Evolutionary conservation across 306 rosid genomes (phyloP).

Genomic region (Cucumis hystrix): DNA sequence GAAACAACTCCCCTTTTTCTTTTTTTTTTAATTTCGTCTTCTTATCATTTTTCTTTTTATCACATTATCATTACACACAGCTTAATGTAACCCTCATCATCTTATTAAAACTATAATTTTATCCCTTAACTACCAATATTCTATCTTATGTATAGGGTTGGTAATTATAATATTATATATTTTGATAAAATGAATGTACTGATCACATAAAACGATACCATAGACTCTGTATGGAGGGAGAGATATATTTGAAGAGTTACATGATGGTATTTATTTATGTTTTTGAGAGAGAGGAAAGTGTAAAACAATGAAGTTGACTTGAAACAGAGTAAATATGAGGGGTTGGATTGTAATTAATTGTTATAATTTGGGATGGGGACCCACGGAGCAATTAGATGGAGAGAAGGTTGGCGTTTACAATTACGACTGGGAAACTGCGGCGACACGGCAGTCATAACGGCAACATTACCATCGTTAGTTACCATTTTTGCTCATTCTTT

Average conservation of each 20-base stretch:
- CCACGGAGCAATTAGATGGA: not conserved
- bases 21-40: not conserved
- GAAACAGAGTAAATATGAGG: not conserved
- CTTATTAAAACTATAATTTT: no score
- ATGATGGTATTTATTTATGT: no score
- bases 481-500: not conserved
- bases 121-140: no score
- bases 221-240: no score
- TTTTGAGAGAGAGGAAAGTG: not conserved
- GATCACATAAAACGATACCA: no score
- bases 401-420: not conserved
- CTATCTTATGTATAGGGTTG: no score
- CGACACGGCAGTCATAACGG: not conserved
- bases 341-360: not conserved
- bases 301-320: not conserved
- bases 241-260: no score
- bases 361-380: not conserved
- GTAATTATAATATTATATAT: no score
- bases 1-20: not conserved
- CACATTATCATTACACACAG: not conserved
- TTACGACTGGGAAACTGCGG: not conserved
- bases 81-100: no score
- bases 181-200: no score
- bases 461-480: not conserved
- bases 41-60: not conserved